Evolutionary conservation across 164 flowering plant species (phyloP).

Genomic region (Umbilicus rupestris): DNA sequence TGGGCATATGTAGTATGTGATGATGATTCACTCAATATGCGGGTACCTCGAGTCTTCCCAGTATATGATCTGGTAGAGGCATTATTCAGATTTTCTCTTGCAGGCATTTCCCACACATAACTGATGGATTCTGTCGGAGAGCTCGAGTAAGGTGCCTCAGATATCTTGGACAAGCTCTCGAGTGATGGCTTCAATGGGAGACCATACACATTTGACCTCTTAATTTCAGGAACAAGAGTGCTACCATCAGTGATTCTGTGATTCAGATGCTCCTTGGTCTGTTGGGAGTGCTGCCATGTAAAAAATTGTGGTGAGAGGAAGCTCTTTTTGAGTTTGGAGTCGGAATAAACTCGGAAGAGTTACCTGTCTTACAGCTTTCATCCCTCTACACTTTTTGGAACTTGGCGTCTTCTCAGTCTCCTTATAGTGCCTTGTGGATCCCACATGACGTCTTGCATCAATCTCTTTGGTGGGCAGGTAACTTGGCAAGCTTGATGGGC

Average conservation of each 20-base stretch:
- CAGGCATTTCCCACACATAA: conserved; percentile 27
- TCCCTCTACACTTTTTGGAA: neutral
- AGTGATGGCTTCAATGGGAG: conserved; percentile 21
- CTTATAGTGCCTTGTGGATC: conserved; percentile 32
- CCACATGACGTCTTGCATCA: conserved; percentile 75
- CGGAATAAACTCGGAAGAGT: neutral
- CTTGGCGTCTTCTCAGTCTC: neutral
- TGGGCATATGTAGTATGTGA: conserved; percentile 5
- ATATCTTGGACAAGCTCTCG: conserved; percentile 31
- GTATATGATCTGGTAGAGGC: conserved; percentile 16
- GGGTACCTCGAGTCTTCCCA: conserved; percentile 1
- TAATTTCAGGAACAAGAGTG: conserved; percentile 13
- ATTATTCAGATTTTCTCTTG: conserved; percentile 16
- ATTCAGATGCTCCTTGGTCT: conserved; percentile 12
- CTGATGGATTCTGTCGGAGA: conserved; percentile 24
- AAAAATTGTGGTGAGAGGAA: neutral
- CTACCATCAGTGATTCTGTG: conserved; percentile 16
- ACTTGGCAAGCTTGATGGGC: conserved; percentile 76
- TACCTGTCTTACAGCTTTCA: neutral
- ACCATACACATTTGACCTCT: conserved; percentile 11
- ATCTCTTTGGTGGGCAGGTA: conserved; percentile 89
- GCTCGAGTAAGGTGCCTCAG: conserved; percentile 15
- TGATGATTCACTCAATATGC: neutral
- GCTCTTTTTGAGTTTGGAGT: neutral
- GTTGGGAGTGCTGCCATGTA: conserved; percentile 26